Conservation (phyloP, 176 grass and related monocot species). For the Phoenix dactylifera region DNA sequence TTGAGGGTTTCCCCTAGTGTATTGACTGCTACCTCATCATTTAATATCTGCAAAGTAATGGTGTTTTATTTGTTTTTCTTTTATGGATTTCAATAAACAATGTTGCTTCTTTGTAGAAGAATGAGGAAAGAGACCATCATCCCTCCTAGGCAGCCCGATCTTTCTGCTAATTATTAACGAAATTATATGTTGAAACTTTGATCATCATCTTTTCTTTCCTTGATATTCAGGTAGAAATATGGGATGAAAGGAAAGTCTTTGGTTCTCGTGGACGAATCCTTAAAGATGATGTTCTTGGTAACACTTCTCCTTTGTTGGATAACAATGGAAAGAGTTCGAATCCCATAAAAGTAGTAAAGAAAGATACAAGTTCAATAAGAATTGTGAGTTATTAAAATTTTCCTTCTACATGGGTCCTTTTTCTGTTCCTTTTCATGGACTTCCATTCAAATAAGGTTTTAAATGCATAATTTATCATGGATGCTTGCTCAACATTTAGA, state of each 20-base stretch:
- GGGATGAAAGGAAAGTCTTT: slow-evolving; percentile 93
- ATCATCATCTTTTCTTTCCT: slow-evolving; percentile 12
- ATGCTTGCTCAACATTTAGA: slow-evolving; percentile 31
- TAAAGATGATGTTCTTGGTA: slow-evolving; percentile 72
- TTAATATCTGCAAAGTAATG: too few species aligned
- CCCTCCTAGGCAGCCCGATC: too few species aligned
- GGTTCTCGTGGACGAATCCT: slow-evolving; percentile 61
- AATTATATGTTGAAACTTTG: not conserved
- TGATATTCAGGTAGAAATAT: slow-evolving; percentile 64
- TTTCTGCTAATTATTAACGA: too few species aligned
- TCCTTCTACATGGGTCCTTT: slow-evolving; percentile 6
- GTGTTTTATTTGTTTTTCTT: too few species aligned
- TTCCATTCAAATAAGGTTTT: too few species aligned
- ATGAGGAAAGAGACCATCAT: too few species aligned
- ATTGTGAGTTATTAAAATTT: slow-evolving; percentile 48
- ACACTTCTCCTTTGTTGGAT: slow-evolving; percentile 31
- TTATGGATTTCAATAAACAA: too few species aligned
- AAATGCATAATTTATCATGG: slow-evolving; percentile 13
- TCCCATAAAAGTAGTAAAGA: slow-evolving; percentile 50
- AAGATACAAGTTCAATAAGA: slow-evolving; percentile 58
- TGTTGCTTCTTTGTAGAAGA: too few species aligned
- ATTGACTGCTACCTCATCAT: too few species aligned
- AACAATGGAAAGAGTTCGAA: slow-evolving; percentile 48
- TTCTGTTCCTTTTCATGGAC: slow-evolving; percentile 6
- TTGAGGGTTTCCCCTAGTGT: too few species aligned